A percentile compares a stretch with the other conserved stretches of the same genome.
Conservation (phyloP, 1,284 basidiomycete species). For the Hypsizygus ulmarius region DNA sequence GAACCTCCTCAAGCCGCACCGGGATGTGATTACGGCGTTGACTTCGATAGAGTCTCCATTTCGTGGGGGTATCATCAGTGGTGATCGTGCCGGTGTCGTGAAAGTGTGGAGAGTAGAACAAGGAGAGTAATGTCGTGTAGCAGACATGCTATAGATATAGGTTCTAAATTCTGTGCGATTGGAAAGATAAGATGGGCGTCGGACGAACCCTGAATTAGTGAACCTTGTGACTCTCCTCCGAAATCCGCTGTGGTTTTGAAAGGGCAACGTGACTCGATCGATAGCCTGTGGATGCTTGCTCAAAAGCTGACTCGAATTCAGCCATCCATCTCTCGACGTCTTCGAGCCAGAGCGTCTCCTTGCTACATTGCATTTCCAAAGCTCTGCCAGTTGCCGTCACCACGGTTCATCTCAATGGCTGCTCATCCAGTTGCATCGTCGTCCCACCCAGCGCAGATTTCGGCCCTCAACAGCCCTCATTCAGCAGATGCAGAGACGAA, state of each 20-base stretch:
- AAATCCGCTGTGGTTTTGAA: constrained; percentile 9
- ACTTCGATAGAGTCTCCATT: constrained; percentile 86
- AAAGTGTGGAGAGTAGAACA: constrained; percentile 80
- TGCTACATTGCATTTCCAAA: constrained; percentile 24
- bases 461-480: constrained; percentile 34
- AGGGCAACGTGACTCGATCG: constrained; percentile 34
- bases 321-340: constrained; percentile 26
- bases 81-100: constrained; percentile 76
- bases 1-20: constrained; percentile 73
- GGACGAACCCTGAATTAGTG: not conserved
- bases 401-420: constrained; percentile 34
- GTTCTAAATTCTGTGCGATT: constrained; percentile 3
- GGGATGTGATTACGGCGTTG: constrained; percentile 80
- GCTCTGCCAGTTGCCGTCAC: constrained; percentile 12
- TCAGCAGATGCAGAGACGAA: constrained; percentile 44
- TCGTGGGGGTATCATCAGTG: constrained; percentile 82
- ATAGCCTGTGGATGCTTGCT: constrained; percentile 35
- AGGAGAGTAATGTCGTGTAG: constrained; percentile 22
- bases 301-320: constrained; percentile 34
- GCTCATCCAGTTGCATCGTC: constrained; percentile 37
- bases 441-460: constrained; percentile 38
- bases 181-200: constrained; percentile 14
- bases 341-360: constrained; percentile 26
- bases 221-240: constrained; percentile 10
- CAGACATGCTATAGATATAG: constrained; percentile 3